These are phyloP conservation scores for Cladorrhinum samala DNA, from an alignment of 495 filamentous ascomycete genomes.

Conservation along the genomic window DNA sequence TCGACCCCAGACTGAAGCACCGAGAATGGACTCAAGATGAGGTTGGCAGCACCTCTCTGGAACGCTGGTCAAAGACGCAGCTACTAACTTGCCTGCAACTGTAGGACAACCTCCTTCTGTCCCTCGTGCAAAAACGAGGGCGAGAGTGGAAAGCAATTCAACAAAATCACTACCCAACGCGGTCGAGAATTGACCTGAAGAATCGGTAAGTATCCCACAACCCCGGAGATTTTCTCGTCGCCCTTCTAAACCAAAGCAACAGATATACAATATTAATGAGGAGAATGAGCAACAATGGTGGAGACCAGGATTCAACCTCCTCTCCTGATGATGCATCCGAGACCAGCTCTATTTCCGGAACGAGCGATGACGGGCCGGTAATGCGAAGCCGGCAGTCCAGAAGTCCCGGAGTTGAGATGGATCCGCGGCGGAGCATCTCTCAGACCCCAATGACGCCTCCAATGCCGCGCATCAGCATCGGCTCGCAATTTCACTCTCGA, in stretches of 20 bases:
- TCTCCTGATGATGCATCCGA: neutral
- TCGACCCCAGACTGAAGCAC: constrained; percentile 3
- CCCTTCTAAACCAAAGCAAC: no score
- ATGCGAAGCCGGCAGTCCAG: no score
- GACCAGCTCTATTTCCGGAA: neutral
- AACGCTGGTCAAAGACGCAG: no score
- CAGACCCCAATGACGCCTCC: neutral
- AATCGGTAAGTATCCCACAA: no score
- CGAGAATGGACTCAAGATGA: neutral
- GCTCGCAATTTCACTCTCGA: no score
- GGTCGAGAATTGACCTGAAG: constrained; percentile 1
- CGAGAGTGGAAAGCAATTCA: constrained; percentile 1
- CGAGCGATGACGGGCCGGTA: neutral
- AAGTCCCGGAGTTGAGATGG: no score
- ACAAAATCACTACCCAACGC: constrained; percentile 2
- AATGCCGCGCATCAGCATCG: neutral
- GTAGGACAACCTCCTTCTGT: neutral
- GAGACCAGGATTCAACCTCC: neutral
- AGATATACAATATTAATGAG: constrained; percentile 3
- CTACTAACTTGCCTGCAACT: no score
- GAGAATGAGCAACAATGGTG: neutral
- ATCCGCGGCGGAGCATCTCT: no score
- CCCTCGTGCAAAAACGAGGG: neutral
- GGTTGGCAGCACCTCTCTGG: neutral
- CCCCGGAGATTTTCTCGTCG: no score